phyloP scores from a whole-genome alignment of 2,329 filamentous ascomycete species.

The Coccinonectria pachysandricola region DNA sequence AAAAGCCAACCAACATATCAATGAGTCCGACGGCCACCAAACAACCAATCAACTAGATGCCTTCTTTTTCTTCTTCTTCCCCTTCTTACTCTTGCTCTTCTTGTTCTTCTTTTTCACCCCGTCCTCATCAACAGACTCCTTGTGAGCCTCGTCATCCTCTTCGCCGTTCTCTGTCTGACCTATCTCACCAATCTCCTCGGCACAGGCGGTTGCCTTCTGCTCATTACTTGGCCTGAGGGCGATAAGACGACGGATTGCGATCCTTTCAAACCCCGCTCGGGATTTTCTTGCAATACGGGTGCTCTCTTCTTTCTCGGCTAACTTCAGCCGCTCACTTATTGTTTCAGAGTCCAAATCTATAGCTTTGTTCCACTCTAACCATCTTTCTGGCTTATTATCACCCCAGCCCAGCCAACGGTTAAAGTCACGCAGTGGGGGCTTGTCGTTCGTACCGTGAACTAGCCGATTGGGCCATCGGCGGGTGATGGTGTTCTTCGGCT shows the following conservation, averaged over 20 bases:
- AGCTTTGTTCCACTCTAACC: conserved; percentile 19
- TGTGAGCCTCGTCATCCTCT: background rate
- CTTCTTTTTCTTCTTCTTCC: conserved; percentile 2
- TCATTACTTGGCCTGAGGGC: background rate
- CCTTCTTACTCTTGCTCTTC: conserved; percentile 10
- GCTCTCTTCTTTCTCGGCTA: conserved; percentile 1
- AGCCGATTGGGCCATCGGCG: conserved; percentile 15
- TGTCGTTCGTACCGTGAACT: conserved; percentile 4
- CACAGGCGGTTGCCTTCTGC: background rate
- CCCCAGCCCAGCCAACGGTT: conserved; percentile 16
- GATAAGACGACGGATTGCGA: background rate
- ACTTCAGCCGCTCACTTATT: conserved; percentile 1
- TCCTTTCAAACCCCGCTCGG: background rate
- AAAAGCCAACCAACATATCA: no score
- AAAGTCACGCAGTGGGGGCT: conserved; percentile 8
- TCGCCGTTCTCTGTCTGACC: background rate
- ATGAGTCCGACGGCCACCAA: no score
- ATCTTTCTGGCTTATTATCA: conserved; percentile 10
- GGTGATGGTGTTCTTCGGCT: conserved; percentile 13
- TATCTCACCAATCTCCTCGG: background rate
- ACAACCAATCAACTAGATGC: background rate
- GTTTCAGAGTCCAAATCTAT: conserved; percentile 3
- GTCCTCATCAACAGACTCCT: background rate
- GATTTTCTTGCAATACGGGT: background rate
- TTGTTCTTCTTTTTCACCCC: conserved; percentile 2